phyloP scores from a whole-genome alignment of 805 yeast species.

The Wickerhamiella lipophila region DNA sequence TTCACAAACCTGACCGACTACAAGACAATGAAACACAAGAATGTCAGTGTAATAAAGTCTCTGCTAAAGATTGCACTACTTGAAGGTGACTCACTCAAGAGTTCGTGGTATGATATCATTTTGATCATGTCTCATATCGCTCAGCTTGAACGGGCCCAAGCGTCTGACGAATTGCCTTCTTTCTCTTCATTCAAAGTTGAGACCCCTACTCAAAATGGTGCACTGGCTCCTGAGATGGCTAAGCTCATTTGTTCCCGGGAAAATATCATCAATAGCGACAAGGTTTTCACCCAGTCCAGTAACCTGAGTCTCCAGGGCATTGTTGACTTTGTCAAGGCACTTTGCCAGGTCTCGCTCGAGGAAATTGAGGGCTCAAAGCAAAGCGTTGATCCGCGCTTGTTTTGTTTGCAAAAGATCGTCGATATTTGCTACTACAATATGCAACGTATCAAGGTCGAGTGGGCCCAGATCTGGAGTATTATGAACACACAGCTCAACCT shows the following conservation, averaged over 20 bases:
- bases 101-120: constrained; percentile 76
- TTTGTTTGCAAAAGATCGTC: constrained; percentile 86
- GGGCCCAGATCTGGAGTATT: constrained; percentile 91
- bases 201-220: neutral
- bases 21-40: constrained; percentile 64
- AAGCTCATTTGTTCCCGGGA: constrained; percentile 27
- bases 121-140: constrained; percentile 46
- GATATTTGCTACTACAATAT: constrained; percentile 96
- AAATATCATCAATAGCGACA: constrained; percentile 51
- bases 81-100: constrained; percentile 62
- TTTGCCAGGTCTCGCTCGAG: constrained; percentile 75
- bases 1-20: constrained; percentile 70
- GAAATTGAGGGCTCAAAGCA: constrained; percentile 66
- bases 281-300: constrained; percentile 72
- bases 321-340: constrained; percentile 71
- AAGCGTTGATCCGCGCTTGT: constrained; percentile 74
- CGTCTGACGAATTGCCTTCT: constrained; percentile 74
- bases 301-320: constrained; percentile 73
- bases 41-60: constrained; percentile 64
- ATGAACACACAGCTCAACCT: constrained; percentile 82
- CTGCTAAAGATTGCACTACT: constrained; percentile 62
- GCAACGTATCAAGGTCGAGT: constrained; percentile 89
- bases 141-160: constrained; percentile 78
- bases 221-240: constrained; percentile 24
- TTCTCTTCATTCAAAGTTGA: neutral